phyloP scores from a whole-genome alignment of 2,329 filamentous ascomycete genomes.

The Cadophora sp. region DNA sequence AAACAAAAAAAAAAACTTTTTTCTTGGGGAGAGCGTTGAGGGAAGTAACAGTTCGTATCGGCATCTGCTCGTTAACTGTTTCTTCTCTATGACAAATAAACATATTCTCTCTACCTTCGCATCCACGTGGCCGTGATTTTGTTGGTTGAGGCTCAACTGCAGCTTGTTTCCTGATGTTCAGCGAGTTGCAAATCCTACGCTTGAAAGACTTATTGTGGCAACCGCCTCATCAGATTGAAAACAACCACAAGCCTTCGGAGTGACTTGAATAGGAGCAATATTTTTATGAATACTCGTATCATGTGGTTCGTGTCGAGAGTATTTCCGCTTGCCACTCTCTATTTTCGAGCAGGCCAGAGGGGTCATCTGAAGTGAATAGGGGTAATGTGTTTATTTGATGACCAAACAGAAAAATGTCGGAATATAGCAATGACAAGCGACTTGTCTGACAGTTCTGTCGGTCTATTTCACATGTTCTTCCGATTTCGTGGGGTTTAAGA shows the following conservation, averaged over 20 bases:
- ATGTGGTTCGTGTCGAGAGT: not conserved
- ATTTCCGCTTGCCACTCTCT: not conserved
- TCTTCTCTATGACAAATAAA: conserved; percentile 33
- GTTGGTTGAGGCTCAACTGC: not conserved
- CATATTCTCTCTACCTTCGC: conserved; percentile 29
- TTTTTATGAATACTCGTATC: not conserved
- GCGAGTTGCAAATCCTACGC: too few species aligned
- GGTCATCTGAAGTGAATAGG: not conserved
- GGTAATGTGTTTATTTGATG: not conserved
- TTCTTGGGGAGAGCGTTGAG: conserved; percentile 31
- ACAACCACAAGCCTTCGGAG: not conserved
- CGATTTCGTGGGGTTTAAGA: not conserved
- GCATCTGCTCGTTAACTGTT: conserved; percentile 36
- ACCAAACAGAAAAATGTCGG: not conserved
- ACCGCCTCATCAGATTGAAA: not conserved
- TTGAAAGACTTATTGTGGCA: not conserved
- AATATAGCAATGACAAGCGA: not conserved
- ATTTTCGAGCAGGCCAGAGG: not conserved
- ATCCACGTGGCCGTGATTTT: not conserved
- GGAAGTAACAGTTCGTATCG: conserved; percentile 35
- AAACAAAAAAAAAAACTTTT: conserved; percentile 34
- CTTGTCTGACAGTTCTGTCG: not conserved
- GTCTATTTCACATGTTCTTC: not conserved
- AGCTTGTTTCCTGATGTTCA: too few species aligned
- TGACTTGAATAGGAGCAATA: not conserved